Conservation (phyloP, 768 basidiomycete genomes). For the Obba rivulosa region DNA sequence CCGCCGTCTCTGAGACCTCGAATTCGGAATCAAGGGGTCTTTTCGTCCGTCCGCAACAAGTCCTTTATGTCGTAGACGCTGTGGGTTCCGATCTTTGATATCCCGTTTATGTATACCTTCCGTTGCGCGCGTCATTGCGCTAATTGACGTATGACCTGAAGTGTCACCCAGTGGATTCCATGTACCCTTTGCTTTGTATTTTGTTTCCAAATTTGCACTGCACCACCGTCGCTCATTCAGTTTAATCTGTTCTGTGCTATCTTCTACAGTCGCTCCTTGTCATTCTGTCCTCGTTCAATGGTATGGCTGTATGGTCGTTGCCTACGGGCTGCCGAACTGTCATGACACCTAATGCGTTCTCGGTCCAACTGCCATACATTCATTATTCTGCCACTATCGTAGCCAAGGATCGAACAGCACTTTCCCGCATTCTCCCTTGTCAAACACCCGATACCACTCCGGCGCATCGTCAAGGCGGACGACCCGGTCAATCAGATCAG, state of each 20-base stretch:
- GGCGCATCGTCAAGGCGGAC: slow-evolving; percentile 53
- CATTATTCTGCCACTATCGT: background rate
- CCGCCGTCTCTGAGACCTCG: slow-evolving; percentile 55
- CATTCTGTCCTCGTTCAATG: no score
- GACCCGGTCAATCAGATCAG: slow-evolving; percentile 64
- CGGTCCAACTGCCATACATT: background rate
- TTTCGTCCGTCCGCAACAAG: slow-evolving; percentile 83
- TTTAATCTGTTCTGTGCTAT: no score
- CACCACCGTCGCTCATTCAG: no score
- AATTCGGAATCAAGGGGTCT: slow-evolving; percentile 62
- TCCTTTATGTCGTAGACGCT: slow-evolving; percentile 83
- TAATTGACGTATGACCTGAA: no score
- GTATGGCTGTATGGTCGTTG: no score
- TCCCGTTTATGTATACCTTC: no score
- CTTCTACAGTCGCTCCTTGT: no score
- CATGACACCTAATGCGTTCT: background rate
- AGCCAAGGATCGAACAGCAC: slow-evolving; percentile 72
- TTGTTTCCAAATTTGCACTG: no score
- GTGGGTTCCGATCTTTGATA: slow-evolving; percentile 55
- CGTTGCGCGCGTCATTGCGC: no score
- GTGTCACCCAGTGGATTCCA: no score
- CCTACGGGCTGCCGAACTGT: no score
- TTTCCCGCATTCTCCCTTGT: slow-evolving; percentile 70
- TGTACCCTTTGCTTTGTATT: no score
- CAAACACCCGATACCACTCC: slow-evolving; percentile 59